These are phyloP conservation scores for Leccinum laetum DNA, from an alignment of 1,284 basidiomycete species.

Conservation along the genomic window DNA sequence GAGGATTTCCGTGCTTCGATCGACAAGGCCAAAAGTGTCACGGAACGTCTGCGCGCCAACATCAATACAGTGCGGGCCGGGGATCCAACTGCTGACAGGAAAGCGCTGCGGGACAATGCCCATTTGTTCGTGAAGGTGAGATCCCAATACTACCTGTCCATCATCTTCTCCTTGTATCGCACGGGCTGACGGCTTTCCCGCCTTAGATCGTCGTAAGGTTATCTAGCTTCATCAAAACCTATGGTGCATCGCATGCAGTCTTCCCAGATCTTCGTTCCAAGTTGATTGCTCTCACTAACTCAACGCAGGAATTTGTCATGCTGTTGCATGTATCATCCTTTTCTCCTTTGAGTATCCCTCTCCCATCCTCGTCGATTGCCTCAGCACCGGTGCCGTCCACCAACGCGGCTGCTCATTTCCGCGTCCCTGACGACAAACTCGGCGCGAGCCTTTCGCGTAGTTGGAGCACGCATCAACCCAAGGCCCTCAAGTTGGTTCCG, in stretches of 20 bases:
- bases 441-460: slow-evolving; percentile 60
- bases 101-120: slow-evolving; percentile 65
- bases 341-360: slow-evolving; percentile 52
- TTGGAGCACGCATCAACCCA: slow-evolving; percentile 52
- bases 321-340: slow-evolving; percentile 80
- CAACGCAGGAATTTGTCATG: slow-evolving; percentile 78
- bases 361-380: slow-evolving; percentile 61
- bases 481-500: slow-evolving; percentile 41
- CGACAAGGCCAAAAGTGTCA: slow-evolving; percentile 55
- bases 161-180: neutral
- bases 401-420: slow-evolving; percentile 8
- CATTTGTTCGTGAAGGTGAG: slow-evolving; percentile 72
- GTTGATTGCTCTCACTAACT: slow-evolving; percentile 72
- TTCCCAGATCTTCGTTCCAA: slow-evolving; percentile 59
- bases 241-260: slow-evolving; percentile 53
- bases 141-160: neutral
- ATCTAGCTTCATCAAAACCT: slow-evolving; percentile 63
- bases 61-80: slow-evolving; percentile 53
- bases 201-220: slow-evolving; percentile 65
- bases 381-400: slow-evolving; percentile 16
- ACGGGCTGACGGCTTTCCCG: slow-evolving; percentile 2
- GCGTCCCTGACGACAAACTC: slow-evolving; percentile 43
- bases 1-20: slow-evolving; percentile 51
- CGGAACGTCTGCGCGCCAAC: slow-evolving; percentile 54
- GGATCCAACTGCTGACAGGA: slow-evolving; percentile 49